Conservation (phyloP, 805 yeast species). For the Lachancea fermentati region DNA sequence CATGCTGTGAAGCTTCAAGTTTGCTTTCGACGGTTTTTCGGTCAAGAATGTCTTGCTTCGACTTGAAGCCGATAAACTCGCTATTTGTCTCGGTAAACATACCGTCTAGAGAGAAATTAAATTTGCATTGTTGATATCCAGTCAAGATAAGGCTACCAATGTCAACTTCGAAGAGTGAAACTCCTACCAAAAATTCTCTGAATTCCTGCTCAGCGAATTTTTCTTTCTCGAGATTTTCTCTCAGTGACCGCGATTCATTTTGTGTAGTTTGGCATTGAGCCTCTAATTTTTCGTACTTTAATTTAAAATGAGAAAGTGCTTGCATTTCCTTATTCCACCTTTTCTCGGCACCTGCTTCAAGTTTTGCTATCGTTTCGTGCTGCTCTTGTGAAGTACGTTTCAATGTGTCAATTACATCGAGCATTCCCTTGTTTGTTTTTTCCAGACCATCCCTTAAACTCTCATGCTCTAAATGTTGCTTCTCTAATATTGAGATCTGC, state of each 20-base stretch:
- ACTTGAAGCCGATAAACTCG: constrained; percentile 14
- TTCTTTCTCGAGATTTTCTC: neutral
- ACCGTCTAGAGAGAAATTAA: constrained; percentile 10
- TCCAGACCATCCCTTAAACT: constrained; percentile 5
- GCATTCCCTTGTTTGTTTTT: constrained; percentile 2
- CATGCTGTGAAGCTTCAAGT: constrained; percentile 3
- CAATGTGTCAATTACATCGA: constrained; percentile 3
- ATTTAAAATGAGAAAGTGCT: neutral
- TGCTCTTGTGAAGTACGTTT: constrained; percentile 3
- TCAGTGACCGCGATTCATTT: neutral
- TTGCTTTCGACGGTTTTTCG: constrained; percentile 5
- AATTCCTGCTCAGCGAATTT: constrained; percentile 1
- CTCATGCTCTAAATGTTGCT: constrained; percentile 2
- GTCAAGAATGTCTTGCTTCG: constrained; percentile 9
- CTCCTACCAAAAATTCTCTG: constrained; percentile 9
- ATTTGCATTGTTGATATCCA: constrained; percentile 7
- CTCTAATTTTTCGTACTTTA: constrained; percentile 2
- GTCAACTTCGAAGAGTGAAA: constrained; percentile 13
- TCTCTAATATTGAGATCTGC: constrained; percentile 2
- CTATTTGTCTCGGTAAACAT: constrained; percentile 4
- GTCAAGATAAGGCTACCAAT: constrained; percentile 14
- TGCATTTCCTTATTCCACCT: constrained; percentile 4
- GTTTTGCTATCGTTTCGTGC: constrained; percentile 2
- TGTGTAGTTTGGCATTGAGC: constrained; percentile 1
- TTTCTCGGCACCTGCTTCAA: constrained; percentile 4